Conservation (phyloP, 495 filamentous ascomycete species). For the Penicillium tannophilum region DNA sequence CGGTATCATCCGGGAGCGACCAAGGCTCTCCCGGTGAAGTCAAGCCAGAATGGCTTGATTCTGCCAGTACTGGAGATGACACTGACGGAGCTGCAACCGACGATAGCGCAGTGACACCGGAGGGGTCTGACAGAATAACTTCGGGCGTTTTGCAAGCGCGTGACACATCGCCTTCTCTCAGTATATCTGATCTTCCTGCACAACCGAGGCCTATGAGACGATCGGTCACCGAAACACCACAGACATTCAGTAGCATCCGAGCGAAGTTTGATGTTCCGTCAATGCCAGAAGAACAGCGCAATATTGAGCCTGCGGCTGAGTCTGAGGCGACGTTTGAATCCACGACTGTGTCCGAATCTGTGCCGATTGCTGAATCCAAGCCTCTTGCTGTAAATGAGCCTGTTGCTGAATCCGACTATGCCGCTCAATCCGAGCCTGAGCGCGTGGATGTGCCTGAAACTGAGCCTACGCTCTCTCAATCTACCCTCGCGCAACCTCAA, state of each 20-base stretch:
- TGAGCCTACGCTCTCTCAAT: background rate
- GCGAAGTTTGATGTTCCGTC: slow-evolving; percentile 47
- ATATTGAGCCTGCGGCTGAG: slow-evolving; percentile 25
- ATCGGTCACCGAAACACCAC: slow-evolving; percentile 43
- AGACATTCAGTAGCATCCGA: slow-evolving; percentile 47
- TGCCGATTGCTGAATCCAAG: background rate
- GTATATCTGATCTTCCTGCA: slow-evolving; percentile 21
- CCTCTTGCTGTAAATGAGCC: too few relatives aligned
- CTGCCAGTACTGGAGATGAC: slow-evolving; percentile 38
- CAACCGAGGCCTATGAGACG: slow-evolving; percentile 20
- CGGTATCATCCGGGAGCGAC: slow-evolving; percentile 13
- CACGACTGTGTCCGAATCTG: background rate
- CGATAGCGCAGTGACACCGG: slow-evolving; percentile 34
- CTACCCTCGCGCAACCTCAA: background rate
- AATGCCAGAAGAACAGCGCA: slow-evolving; percentile 20
- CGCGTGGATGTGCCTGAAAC: background rate
- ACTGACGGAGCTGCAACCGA: slow-evolving; percentile 45
- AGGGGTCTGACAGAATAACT: slow-evolving; percentile 28
- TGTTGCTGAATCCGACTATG: background rate
- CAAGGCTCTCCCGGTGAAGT: slow-evolving; percentile 14
- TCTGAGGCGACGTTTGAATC: background rate
- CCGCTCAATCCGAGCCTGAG: background rate
- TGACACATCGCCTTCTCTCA: slow-evolving; percentile 21
- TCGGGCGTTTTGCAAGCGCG: slow-evolving; percentile 33
- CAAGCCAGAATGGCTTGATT: slow-evolving; percentile 28